Base-by-base conservation (phyloP, 441 rosid genomes). In the Pelargonium hybrid region DNA sequence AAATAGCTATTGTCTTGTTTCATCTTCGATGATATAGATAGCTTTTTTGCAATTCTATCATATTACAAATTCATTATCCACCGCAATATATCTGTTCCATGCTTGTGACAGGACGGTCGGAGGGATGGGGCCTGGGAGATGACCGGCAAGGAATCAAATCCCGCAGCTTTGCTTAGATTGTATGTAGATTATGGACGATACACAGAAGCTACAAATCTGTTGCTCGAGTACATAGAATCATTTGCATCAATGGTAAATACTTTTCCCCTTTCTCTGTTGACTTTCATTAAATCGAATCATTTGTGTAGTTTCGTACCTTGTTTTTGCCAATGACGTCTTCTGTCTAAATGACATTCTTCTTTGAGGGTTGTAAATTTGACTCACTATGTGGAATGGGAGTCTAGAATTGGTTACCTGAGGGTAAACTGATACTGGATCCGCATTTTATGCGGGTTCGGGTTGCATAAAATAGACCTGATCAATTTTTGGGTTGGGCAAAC, bases 181-280 rank as follows among this genome's bases (percentile, higher is more conserved):
- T 92, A 89, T 72, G 97, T 92, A 76, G 86, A 84, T 73, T 82
- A 86, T 76, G 86, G 86, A 65, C 88, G 97, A 75, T 89, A 85
- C 75, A 83, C 83, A 15, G 99, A 94, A 79, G 99, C 98, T 67
- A 88, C 90, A 76, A 87, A 86, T 81, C 76, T 94, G 78, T 81
- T 94, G 71, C 81, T 92, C 0, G 94, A 89, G 86, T 89, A 84
- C 76, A 77, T 86, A 37, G 92, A 89, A 69, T 84, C 85, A 64
- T 89, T 82, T 86, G 88, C 91, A 59, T 82, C 97, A 48, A 85
- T 82, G 84, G 99, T 94, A 82, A 76, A 85, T 75, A 50, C 66
- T 57, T 25, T 72, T 70, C 56, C 21, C 54, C 17, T 59, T 23
- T 14, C 52, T 65, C 8, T 59, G 57, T 71, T 18, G 15, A 21